These are phyloP conservation scores for Fusarium sp. DNA, from an alignment of 2,329 filamentous ascomycete genomes.

Conservation along the genomic window DNA sequence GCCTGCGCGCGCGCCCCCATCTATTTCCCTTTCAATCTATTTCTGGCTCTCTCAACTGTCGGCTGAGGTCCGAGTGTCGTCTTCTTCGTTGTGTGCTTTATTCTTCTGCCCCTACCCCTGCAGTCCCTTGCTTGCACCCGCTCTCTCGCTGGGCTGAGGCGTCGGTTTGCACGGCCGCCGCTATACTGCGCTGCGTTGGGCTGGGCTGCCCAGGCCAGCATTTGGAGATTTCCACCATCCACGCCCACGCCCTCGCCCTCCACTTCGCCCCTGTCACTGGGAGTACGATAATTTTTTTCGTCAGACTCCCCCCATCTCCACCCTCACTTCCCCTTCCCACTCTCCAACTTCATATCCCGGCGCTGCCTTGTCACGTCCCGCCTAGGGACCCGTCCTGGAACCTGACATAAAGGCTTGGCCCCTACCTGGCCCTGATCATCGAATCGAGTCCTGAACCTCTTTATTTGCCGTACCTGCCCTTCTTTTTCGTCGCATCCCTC, in stretches of 20 bases:
- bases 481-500: conserved; percentile 34
- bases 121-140: neutral
- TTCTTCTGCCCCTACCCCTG: conserved; percentile 25
- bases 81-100: conserved; percentile 11
- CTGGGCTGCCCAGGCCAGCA: neutral
- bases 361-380: conserved; percentile 45
- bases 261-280: conserved; percentile 26
- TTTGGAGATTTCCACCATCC: conserved; percentile 22
- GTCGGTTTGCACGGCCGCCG: conserved; percentile 39
- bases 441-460: conserved; percentile 42
- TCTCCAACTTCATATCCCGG: conserved; percentile 36
- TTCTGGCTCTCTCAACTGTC: conserved; percentile 26
- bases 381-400: conserved; percentile 44
- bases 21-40: conserved; percentile 31
- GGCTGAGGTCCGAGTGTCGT: conserved; percentile 16
- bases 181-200: conserved; percentile 32
- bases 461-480: conserved; percentile 36
- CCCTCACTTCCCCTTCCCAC: conserved; percentile 35
- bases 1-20: conserved; percentile 5
- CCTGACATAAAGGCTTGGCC: conserved; percentile 48
- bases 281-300: conserved; percentile 31
- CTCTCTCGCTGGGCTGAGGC: conserved; percentile 22
- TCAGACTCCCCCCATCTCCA: conserved; percentile 34
- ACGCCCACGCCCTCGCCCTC: conserved; percentile 13
- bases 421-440: conserved; percentile 45